Evolutionary conservation across 2,329 filamentous ascomycete genomes (phyloP), one percentile per base, ranked within the genome.

Genomic region (Microsporum canis): DNA sequence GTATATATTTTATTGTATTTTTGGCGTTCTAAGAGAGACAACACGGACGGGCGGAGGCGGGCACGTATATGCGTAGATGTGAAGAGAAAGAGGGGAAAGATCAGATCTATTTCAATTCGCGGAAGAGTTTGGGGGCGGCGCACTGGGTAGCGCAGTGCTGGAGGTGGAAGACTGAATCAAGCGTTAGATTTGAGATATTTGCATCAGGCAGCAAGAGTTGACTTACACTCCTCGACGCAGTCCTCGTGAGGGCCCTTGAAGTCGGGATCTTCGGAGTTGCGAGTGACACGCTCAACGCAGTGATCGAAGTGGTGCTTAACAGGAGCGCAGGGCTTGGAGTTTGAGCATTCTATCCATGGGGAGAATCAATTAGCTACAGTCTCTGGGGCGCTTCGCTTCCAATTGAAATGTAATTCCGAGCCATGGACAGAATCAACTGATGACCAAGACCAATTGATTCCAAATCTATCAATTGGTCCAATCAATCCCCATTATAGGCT

Each of bases 171-270:
- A 96, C 92, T 96, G 69, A 12, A 34, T 3, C 27, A 27, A 1
- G 27, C 12, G 14, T 53, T 14, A 34, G 3, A 17, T 12, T 8
- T 49, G n/a, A 10, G 3, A 3, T 29, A 49, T 49, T 49, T 23
- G 3, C 17, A 49, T 49, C 17, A 8, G 23, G 23, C 0, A 2
- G 43, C 10, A 3, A 12, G 45, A 1, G 8, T 12, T 12, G 10
- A 85, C 91, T 78, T 88, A 97, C 94, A 99, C 82, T 99, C 94
- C 82, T 99, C 94, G 68, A 97, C 90, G 72, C 94, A 99, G 81
- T 97, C 91, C 84, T 99, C 94, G 71, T 88, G 85, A 70, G 86
- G 80, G 61, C 80, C 86, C 78, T 86, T 85, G 77, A 82, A 81
- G 69, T 87, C 85, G 66, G 87, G 83, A 69, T 87, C 84, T 71